These are phyloP conservation scores for Henckelia pumila DNA, from an alignment of 257 asterid species.

Conservation along the genomic window DNA sequence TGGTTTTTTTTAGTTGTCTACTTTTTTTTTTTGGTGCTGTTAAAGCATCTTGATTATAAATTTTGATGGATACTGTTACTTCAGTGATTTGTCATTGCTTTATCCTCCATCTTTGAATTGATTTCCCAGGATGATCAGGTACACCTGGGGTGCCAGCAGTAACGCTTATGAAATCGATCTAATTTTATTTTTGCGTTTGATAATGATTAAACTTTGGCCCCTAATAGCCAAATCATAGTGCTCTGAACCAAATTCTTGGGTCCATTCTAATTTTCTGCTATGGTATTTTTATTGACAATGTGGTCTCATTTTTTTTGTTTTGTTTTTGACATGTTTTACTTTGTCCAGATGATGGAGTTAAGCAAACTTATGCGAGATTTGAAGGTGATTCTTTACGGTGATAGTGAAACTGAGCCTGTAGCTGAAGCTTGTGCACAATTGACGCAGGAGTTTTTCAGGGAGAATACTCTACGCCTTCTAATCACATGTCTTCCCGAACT, in stretches of 20 bases:
- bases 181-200: not conserved
- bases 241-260: not conserved
- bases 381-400: constrained; percentile 74
- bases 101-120: not conserved
- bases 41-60: not conserved
- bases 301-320: not conserved
- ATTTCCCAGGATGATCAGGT: not conserved
- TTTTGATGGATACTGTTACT: not conserved
- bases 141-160: not conserved
- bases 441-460: constrained; percentile 85
- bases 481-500: constrained; percentile 76
- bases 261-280: not conserved
- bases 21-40: not conserved
- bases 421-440: constrained; percentile 80
- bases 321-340: not conserved
- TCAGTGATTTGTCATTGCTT: not conserved
- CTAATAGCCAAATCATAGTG: not conserved
- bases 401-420: constrained; percentile 87
- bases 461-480: constrained; percentile 68
- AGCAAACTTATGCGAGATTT: constrained; percentile 69
- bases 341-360: constrained; percentile 67
- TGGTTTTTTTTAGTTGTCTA: constrained; percentile 11
- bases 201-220: not conserved
- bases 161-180: not conserved
- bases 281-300: not conserved